phyloP scores from a whole-genome alignment of 208 protist species.

The Trypanosoma theileri region DNA sequence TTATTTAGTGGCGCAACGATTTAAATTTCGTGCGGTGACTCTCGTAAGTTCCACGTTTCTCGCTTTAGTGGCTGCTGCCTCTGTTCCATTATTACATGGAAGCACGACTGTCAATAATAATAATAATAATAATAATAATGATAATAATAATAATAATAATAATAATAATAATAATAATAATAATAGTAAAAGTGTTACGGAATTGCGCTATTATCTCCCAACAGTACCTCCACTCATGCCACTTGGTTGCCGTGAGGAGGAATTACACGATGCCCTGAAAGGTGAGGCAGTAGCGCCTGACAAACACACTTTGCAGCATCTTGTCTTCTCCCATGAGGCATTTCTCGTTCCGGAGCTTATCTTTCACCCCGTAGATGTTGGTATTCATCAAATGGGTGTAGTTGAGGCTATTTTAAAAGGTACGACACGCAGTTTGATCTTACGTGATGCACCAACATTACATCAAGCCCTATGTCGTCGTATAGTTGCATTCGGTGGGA shows the following conservation, averaged over 20 bases:
- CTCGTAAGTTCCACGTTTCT: conserved; percentile 69
- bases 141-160: too few species aligned
- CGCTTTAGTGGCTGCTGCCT: conserved; percentile 38
- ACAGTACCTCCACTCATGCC: conserved; percentile 66
- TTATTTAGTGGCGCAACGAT: conserved; percentile 54
- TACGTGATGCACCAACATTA: conserved; percentile 40
- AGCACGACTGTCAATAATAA: background rate
- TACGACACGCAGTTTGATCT: conserved; percentile 42
- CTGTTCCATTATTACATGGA: conserved; percentile 16
- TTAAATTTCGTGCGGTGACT: conserved; percentile 67
- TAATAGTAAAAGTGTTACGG: background rate
- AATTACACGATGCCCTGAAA: conserved; percentile 35
- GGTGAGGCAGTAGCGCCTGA: conserved; percentile 26
- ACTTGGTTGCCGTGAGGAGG: conserved; percentile 54
- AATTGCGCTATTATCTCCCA: conserved; percentile 65
- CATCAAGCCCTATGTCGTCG: conserved; percentile 35
- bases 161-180: too few species aligned
- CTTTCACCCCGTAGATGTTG: conserved; percentile 69
- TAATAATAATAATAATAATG: too few species aligned
- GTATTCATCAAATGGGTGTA: conserved; percentile 61
- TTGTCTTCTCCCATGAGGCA: conserved; percentile 65
- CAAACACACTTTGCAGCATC: conserved; percentile 24
- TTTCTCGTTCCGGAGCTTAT: conserved; percentile 81
- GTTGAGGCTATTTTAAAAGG: conserved; percentile 44
- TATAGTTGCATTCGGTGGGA: conserved; percentile 63